Evolutionary conservation across 257 asterid genomes (phyloP).

Genomic region (Gardenia jasminoides): DNA sequence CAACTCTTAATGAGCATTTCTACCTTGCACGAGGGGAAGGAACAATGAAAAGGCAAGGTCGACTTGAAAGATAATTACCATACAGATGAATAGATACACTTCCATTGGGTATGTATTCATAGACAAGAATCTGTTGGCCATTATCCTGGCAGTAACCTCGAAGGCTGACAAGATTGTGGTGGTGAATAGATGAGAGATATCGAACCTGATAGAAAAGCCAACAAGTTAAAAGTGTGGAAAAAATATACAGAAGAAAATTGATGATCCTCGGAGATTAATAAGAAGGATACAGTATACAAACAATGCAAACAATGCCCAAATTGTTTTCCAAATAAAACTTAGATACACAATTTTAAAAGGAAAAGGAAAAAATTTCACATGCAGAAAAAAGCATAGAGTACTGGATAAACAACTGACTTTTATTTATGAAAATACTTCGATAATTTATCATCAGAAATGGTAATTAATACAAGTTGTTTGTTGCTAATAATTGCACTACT

Average conservation of each 20-base stretch:
- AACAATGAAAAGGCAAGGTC: constrained; percentile 5
- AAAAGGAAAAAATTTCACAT: neutral
- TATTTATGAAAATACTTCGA: neutral
- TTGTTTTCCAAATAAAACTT: constrained; percentile 7
- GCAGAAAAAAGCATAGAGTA: constrained; percentile 6
- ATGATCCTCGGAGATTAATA: neutral
- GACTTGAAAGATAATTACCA: constrained; percentile 50
- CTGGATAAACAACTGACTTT: neutral
- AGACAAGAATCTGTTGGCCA: constrained; percentile 80
- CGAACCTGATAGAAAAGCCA: constrained; percentile 67
- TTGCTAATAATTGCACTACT: neutral
- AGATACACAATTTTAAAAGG: constrained; percentile 1
- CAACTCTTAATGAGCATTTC: neutral
- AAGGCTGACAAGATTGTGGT: constrained; percentile 79
- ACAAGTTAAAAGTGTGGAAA: constrained; percentile 24
- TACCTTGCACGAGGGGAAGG: neutral
- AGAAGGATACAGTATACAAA: neutral
- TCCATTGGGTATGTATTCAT: constrained; percentile 89
- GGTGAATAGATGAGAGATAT: constrained; percentile 81
- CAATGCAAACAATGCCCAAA: neutral
- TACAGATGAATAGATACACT: constrained; percentile 86
- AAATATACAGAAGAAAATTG: neutral
- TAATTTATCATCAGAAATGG: neutral
- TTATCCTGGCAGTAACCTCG: constrained; percentile 92
- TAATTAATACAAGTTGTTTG: neutral